Conservation (phyloP, 1,284 basidiomycete genomes). For the Inonotus hispidus region DNA sequence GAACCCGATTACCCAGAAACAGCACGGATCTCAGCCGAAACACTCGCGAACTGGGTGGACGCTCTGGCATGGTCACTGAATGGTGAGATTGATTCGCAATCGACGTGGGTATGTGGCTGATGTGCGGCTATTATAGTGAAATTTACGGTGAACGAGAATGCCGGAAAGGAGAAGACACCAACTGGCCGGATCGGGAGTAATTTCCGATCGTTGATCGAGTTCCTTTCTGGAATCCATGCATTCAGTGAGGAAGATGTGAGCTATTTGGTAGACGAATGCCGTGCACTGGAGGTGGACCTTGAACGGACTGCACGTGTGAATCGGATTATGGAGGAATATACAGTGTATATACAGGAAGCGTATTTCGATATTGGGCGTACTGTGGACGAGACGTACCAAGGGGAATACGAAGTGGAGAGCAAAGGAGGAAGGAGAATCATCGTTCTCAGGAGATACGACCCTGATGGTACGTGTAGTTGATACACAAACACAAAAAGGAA, state of each 20-base stretch:
- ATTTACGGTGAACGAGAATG: conserved; percentile 17
- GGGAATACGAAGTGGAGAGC: conserved; percentile 19
- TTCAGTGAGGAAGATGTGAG: conserved; percentile 6
- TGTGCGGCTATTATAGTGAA: conserved; percentile 6
- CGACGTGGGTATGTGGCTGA: not conserved
- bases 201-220: conserved; percentile 16
- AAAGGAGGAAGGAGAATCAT: conserved; percentile 10
- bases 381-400: conserved; percentile 19
- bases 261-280: conserved; percentile 16
- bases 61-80: conserved; percentile 19
- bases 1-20: conserved; percentile 20
- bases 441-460: conserved; percentile 17
- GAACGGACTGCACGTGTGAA: conserved; percentile 17
- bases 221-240: conserved; percentile 5
- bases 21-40: conserved; percentile 16
- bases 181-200: conserved; percentile 15
- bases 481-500: not conserved
- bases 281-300: conserved; percentile 14
- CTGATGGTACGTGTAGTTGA: conserved; percentile 10
- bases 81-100: conserved; percentile 3
- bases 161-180: conserved; percentile 10
- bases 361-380: conserved; percentile 18
- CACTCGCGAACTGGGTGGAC: conserved; percentile 17
- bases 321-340: conserved; percentile 19
- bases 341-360: conserved; percentile 17